Percentiles rank a stretch among this genome's conserved stretches.
Conservation (phyloP, 164 flowering plant species). For the Taxillus chinensis region DNA sequence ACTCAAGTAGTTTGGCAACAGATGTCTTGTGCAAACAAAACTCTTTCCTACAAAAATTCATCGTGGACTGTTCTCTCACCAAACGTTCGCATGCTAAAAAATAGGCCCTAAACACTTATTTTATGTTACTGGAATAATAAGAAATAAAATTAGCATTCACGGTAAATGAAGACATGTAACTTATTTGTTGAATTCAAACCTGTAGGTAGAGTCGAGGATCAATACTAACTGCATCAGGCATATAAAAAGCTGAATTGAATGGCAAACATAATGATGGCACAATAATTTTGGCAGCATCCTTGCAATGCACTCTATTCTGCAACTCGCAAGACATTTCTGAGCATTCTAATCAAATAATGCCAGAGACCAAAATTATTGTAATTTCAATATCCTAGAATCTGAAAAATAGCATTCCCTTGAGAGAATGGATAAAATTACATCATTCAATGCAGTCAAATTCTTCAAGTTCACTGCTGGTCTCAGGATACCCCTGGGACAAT, state of each 20-base stretch:
- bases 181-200: constrained; percentile 25
- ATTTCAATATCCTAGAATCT: constrained; percentile 4
- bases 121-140: background rate
- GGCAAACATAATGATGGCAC: constrained; percentile 59
- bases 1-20: constrained; percentile 36
- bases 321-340: constrained; percentile 55
- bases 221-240: constrained; percentile 89
- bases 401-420: background rate
- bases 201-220: constrained; percentile 70
- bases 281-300: constrained; percentile 46
- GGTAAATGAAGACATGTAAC: background rate
- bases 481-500: constrained; percentile 65
- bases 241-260: constrained; percentile 57
- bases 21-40: constrained; percentile 45
- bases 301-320: constrained; percentile 54
- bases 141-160: background rate
- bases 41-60: constrained; percentile 29
- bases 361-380: constrained; percentile 5
- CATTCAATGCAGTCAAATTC: constrained; percentile 43
- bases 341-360: constrained; percentile 58
- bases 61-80: constrained; percentile 23
- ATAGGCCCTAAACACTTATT: constrained; percentile 53
- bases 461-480: constrained; percentile 67
- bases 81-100: constrained; percentile 59
- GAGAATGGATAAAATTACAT: constrained; percentile 30